Evolutionary conservation across 2,329 filamentous ascomycete genomes (phyloP).

Genomic region (Pseudogymnoascus sp.): DNA sequence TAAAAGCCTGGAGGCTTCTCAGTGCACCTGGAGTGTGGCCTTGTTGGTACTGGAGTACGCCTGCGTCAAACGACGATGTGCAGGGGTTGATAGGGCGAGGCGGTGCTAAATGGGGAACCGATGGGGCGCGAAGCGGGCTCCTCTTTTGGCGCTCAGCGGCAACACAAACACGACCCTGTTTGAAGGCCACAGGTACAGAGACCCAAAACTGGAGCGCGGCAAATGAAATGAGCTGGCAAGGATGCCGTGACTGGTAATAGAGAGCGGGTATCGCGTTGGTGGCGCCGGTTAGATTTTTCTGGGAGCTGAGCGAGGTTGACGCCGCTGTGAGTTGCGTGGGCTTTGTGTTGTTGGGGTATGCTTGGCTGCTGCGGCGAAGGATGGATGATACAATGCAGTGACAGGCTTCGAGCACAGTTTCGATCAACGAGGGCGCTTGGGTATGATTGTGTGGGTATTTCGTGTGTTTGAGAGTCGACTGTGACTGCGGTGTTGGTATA

Average conservation of each 20-base stretch:
- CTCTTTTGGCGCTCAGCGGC: constrained; percentile 8
- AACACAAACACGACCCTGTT: constrained; percentile 10
- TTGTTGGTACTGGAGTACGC: constrained; percentile 1
- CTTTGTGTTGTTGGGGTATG: not conserved
- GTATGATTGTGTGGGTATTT: constrained; percentile 4
- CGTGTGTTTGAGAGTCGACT: constrained; percentile 1
- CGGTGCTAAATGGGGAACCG: constrained; percentile 8
- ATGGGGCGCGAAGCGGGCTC: constrained; percentile 1
- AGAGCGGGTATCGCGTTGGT: constrained; percentile 9
- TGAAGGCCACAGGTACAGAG: constrained; percentile 3
- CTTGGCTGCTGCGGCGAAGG: constrained; percentile 1
- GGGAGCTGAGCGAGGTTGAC: constrained; percentile 1
- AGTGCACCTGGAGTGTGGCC: not conserved
- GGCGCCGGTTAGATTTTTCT: not conserved
- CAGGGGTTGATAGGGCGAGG: constrained; percentile 9
- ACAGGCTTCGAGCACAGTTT: constrained; percentile 7
- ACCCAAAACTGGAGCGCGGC: constrained; percentile 7
- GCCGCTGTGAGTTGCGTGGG: not conserved
- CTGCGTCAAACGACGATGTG: constrained; percentile 2
- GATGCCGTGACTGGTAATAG: not conserved
- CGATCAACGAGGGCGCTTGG: constrained; percentile 9
- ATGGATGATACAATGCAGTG: constrained; percentile 8
- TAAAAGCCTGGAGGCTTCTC: constrained; percentile 9
- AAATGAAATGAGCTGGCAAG: constrained; percentile 7
- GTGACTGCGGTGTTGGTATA: not conserved